A percentile compares a stretch with the other conserved stretches of the same genome.
Evolutionary conservation across 2,329 filamentous ascomycete genomes (phyloP).

Genomic region (Colletotrichum lini): DNA sequence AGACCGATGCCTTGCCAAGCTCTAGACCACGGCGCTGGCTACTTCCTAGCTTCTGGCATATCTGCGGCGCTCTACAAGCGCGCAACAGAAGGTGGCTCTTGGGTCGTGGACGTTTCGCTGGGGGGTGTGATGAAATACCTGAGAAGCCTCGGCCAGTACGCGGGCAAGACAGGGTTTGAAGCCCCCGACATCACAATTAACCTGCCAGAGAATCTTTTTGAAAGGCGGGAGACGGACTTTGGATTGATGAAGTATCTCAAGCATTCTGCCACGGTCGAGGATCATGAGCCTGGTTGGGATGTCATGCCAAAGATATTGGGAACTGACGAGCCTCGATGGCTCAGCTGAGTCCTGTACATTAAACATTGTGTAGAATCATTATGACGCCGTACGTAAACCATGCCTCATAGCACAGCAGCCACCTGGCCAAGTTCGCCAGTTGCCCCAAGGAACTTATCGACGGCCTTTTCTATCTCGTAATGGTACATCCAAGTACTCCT

Average conservation of each 20-base stretch:
- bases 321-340: neutral
- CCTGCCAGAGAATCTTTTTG: slow-evolving; percentile 55
- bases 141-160: slow-evolving; percentile 66
- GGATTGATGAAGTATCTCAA: slow-evolving; percentile 62
- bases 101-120: neutral
- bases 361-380: too few relatives aligned
- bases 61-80: slow-evolving; percentile 65
- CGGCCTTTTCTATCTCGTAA: slow-evolving; percentile 45
- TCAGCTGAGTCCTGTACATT: neutral
- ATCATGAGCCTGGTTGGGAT: slow-evolving; percentile 63
- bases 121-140: slow-evolving; percentile 64
- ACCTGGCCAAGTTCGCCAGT: neutral
- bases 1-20: slow-evolving; percentile 67
- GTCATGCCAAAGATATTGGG: slow-evolving; percentile 65
- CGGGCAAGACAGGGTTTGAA: slow-evolving; percentile 60
- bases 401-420: slow-evolving; percentile 4
- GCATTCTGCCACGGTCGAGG: slow-evolving; percentile 64
- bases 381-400: neutral
- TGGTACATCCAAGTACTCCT: slow-evolving; percentile 48
- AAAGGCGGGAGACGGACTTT: slow-evolving; percentile 60
- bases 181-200: slow-evolving; percentile 48
- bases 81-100: slow-evolving; percentile 57
- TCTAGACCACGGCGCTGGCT: slow-evolving; percentile 69
- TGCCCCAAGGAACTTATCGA: slow-evolving; percentile 11
- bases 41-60: slow-evolving; percentile 68